phyloP scores from a whole-genome alignment of 192 early-diverging fungal species.

The Radiomyces spectabilis region DNA sequence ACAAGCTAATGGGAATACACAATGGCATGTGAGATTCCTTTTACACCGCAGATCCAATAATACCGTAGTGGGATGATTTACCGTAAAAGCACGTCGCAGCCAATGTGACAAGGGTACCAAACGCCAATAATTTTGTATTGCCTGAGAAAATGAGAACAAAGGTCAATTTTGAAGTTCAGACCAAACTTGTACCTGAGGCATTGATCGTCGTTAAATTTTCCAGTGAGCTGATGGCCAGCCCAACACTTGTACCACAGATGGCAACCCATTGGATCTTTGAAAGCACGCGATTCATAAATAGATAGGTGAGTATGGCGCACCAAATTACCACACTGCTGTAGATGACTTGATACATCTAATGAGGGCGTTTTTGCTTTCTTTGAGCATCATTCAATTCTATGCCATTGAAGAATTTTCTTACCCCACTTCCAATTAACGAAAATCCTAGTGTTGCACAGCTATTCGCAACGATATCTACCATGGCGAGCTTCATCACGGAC shows the following conservation, averaged over 20 bases:
- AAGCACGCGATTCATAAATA: slow-evolving; percentile 43
- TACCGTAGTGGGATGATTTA: too few relatives aligned
- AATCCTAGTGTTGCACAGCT: slow-evolving; percentile 48
- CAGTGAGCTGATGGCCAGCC: slow-evolving; percentile 43
- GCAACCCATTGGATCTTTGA: slow-evolving; percentile 42
- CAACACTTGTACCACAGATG: slow-evolving; percentile 44
- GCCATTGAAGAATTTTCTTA: slow-evolving; percentile 25
- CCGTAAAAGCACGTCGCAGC: slow-evolving; percentile 44
- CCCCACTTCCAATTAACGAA: slow-evolving; percentile 52
- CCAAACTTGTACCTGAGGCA: too few relatives aligned
- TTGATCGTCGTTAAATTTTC: slow-evolving; percentile 17
- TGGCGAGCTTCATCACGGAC: slow-evolving; percentile 21
- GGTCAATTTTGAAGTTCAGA: too few relatives aligned
- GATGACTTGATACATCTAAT: slow-evolving; percentile 60
- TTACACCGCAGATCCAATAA: too few relatives aligned
- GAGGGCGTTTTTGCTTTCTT: too few relatives aligned
- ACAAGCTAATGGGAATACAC: slow-evolving; percentile 29
- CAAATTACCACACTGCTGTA: slow-evolving; percentile 56
- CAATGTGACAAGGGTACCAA: slow-evolving; percentile 45
- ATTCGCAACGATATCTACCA: slow-evolving; percentile 47
- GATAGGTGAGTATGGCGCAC: slow-evolving; percentile 50
- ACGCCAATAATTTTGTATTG: too few relatives aligned
- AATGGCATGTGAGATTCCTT: not conserved
- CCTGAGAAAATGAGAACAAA: too few relatives aligned
- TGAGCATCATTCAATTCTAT: not conserved